Evolutionary conservation across 495 filamentous ascomycete genomes (phyloP).

Genomic region (Immersiella caudata): DNA sequence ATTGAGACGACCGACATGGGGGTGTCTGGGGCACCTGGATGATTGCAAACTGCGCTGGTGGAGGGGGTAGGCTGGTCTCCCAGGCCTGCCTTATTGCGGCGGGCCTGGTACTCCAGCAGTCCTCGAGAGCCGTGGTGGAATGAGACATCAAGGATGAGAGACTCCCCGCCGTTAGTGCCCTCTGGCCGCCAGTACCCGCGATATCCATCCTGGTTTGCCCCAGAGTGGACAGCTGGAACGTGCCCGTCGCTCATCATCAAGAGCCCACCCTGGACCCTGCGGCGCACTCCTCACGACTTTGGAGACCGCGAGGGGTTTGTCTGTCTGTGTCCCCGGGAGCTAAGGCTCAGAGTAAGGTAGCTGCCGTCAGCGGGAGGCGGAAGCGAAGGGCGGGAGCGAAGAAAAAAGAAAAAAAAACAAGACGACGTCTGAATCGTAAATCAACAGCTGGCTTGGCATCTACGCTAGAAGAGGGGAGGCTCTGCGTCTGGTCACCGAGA

Average conservation of each 20-base stretch:
- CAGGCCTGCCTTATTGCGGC: not conserved
- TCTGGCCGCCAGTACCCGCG: not conserved
- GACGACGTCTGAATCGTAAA: not conserved
- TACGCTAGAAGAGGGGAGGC: not conserved
- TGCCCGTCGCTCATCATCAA: not conserved
- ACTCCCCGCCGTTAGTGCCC: not conserved
- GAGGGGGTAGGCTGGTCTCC: not conserved
- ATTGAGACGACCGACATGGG: constrained; percentile 12
- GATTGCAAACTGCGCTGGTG: not conserved
- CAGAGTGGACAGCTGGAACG: not conserved
- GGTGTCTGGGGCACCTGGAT: constrained; percentile 8
- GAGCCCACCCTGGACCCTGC: not conserved
- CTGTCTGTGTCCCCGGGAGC: not conserved
- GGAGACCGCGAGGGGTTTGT: not conserved
- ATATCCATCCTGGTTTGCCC: not conserved
- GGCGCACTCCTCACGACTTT: not conserved
- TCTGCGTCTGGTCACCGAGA: constrained; percentile 6
- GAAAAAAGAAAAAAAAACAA: not conserved
- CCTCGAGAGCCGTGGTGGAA: not conserved
- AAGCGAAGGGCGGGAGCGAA: constrained; percentile 5
- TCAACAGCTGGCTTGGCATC: constrained; percentile 11
- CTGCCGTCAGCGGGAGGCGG: constrained; percentile 4
- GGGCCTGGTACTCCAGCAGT: not conserved
- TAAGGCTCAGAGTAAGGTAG: not conserved
- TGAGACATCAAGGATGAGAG: not conserved